A percentile compares a stretch with the other conserved stretches of the same genome.
Conservation (phyloP, 768 basidiomycete genomes). For the Leccinum incarnatum region DNA sequence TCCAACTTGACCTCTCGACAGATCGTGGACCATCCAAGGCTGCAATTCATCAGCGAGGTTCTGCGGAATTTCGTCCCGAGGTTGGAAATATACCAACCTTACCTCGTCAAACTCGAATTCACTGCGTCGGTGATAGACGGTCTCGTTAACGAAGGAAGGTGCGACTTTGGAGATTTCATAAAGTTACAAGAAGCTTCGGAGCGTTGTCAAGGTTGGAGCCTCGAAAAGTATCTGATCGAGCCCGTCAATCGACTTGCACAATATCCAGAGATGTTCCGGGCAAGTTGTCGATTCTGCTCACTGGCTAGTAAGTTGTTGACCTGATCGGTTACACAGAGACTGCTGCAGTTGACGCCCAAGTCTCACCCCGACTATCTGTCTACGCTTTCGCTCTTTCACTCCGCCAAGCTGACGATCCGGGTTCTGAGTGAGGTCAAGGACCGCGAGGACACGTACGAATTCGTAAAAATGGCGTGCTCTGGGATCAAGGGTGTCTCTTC, state of each 20-base stretch:
- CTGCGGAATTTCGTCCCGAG: conserved; percentile 60
- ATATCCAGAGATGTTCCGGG: conserved; percentile 74
- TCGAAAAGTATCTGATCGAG: conserved; percentile 69
- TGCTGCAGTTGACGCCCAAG: conserved; percentile 67
- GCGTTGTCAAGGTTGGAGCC: conserved; percentile 58
- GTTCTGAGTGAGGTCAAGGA: conserved; percentile 83
- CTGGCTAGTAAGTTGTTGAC: conserved; percentile 2
- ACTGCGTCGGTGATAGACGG: conserved; percentile 52
- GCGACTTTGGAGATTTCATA: conserved; percentile 85
- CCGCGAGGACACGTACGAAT: conserved; percentile 84
- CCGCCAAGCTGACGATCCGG: conserved; percentile 68
- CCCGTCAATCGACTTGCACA: conserved; percentile 70
- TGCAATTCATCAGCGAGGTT: conserved; percentile 54
- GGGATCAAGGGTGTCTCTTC: conserved; percentile 58
- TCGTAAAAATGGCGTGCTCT: conserved; percentile 57
- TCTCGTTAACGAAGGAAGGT: conserved; percentile 46
- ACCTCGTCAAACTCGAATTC: conserved; percentile 68
- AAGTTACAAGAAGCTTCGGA: conserved; percentile 56
- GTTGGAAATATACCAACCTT: conserved; percentile 85
- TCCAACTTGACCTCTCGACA: conserved; percentile 44
- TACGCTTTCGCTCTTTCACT: conserved; percentile 60
- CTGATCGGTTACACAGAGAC: conserved; percentile 52
- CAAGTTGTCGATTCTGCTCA: conserved; percentile 36
- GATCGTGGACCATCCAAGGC: conserved; percentile 40
- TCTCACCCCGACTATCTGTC: conserved; percentile 68